Conservation (phyloP, 2,329 filamentous ascomycete species). For the Neonectria neomacrospora region DNA sequence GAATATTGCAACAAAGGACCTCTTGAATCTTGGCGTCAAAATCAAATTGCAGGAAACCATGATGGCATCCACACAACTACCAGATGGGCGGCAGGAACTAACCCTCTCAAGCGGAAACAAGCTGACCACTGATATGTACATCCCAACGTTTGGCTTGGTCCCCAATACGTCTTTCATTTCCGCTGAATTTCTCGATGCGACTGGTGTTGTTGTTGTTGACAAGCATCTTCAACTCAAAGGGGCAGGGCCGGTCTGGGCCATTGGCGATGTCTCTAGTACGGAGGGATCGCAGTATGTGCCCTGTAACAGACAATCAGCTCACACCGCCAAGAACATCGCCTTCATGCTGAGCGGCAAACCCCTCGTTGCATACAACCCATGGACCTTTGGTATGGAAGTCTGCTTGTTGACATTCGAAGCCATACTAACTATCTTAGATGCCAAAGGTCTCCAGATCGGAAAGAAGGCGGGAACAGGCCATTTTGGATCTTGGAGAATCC, state of each 20-base stretch:
- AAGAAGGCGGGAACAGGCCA: constrained; percentile 9
- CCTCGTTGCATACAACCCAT: not conserved
- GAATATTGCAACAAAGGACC: not conserved
- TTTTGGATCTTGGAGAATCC: constrained; percentile 3
- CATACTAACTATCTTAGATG: not conserved
- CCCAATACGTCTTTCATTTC: constrained; percentile 46
- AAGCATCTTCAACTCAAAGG: constrained; percentile 38
- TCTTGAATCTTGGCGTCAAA: not conserved
- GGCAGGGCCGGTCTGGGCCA: constrained; percentile 41
- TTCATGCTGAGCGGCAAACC: not conserved
- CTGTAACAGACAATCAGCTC: constrained; percentile 4
- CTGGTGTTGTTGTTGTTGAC: constrained; percentile 39
- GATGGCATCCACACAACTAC: not conserved
- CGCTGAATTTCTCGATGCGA: constrained; percentile 37
- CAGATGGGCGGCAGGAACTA: constrained; percentile 4
- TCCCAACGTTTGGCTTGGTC: constrained; percentile 44
- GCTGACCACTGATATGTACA: constrained; percentile 44
- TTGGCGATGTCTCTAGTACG: constrained; percentile 44
- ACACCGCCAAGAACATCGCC: constrained; percentile 5
- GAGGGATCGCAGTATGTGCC: constrained; percentile 26
- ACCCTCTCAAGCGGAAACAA: constrained; percentile 36
- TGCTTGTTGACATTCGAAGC: not conserved
- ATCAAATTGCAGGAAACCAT: not conserved
- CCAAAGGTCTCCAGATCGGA: constrained; percentile 8
- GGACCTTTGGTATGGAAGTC: not conserved